Base-by-base conservation (phyloP, 805 yeast species). In the Candida tibetensis region DNA sequence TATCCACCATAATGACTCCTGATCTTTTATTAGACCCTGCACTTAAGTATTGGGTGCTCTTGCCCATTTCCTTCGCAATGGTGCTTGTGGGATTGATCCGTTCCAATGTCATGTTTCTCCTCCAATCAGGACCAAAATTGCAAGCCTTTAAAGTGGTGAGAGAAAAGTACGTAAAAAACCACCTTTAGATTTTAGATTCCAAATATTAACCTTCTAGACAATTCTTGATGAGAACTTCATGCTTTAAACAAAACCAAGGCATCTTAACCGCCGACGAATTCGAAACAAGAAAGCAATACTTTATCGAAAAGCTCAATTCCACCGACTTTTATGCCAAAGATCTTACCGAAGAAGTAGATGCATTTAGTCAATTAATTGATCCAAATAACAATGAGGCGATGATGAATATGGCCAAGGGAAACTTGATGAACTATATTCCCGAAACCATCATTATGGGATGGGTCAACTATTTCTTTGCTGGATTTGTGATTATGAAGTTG, bases 401-500 rank as follows among this genome's bases (percentile, higher is more conserved):
- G 72, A 71, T 82, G 70, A 74, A 72, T 33, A 81, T 86, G 82
- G 76, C 89, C 41, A 88, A 88, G 56, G 82, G 83, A 6, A 90
- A 88, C 55, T 66, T 88, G 46, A 82, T 90, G 55, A 86, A 80
- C 61, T 86, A 82, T 57, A 76, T 89, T 14, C 97, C 98, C 2
- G 98, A 93, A 64, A 87, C 96, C 0, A 60, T 90, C 28, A 84
- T 90, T 47, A 90, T 93, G 96, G 88, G 89, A 54, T 93, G 97
- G 96, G 91, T 91, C 44, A 87, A 86, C 54, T 85, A 81, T 53
- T 90, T 91, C 65, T 93, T 88, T 60, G 87, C 91, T 10, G 97
- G 97, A 0, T 88, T 89, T 46, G 81, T 90, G 12, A 77, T 88
- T 34, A 85, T 69, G 73, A 67, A 64, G 47, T 69, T 93, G 37